These are phyloP conservation scores for Cystoderma amianthinum DNA, from an alignment of 768 basidiomycete genomes.

Conservation along the genomic window DNA sequence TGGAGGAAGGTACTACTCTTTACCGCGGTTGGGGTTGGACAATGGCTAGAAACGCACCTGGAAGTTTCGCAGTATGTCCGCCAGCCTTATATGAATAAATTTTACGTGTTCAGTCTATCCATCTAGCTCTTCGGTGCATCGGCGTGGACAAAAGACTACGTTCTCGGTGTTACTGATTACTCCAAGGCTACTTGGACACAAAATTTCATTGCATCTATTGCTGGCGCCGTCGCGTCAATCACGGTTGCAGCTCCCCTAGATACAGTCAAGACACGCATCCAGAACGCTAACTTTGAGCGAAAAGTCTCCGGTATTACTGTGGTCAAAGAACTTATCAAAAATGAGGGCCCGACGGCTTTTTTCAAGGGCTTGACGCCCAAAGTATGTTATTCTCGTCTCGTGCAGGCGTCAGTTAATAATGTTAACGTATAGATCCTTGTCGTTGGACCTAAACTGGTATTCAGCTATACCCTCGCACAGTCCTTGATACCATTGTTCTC, in stretches of 20 bases:
- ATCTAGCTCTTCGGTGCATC: slow-evolving; percentile 92
- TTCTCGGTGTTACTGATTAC: slow-evolving; percentile 85
- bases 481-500: slow-evolving; percentile 90
- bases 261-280: slow-evolving; percentile 94
- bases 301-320: slow-evolving; percentile 78
- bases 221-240: slow-evolving; percentile 92
- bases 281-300: slow-evolving; percentile 94
- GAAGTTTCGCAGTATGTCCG: slow-evolving; percentile 79
- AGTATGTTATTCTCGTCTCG: slow-evolving; percentile 32
- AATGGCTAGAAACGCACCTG: slow-evolving; percentile 94
- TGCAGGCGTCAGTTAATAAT: neutral
- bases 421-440: slow-evolving; percentile 68
- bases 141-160: slow-evolving; percentile 89
- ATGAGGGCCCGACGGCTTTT: slow-evolving; percentile 79
- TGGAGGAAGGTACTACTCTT: slow-evolving; percentile 86
- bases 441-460: slow-evolving; percentile 96
- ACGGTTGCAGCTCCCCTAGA: slow-evolving; percentile 95
- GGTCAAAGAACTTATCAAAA: slow-evolving; percentile 76
- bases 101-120: neutral
- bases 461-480: slow-evolving; percentile 96
- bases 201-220: slow-evolving; percentile 94
- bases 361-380: slow-evolving; percentile 99
- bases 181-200: slow-evolving; percentile 94
- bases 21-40: slow-evolving; percentile 99
- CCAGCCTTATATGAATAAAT: neutral